These are phyloP conservation scores for Sphagnum tenellum DNA, from an alignment of 225 moss, liverwort and hornwort genomes.

Conservation along the genomic window DNA sequence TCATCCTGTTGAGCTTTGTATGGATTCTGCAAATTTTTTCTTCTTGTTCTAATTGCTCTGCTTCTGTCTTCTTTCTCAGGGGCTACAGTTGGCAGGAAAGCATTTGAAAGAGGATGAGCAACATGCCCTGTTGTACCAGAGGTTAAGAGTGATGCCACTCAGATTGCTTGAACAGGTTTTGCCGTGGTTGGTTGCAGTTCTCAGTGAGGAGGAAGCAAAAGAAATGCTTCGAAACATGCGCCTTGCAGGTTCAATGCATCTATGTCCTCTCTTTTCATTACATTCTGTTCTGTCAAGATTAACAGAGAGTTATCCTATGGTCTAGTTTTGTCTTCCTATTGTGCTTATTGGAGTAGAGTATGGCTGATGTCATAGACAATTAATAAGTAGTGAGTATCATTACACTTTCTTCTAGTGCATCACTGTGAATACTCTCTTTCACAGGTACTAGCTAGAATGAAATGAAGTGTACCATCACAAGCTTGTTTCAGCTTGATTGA, in stretches of 20 bases:
- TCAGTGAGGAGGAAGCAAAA: slow-evolving; percentile 87
- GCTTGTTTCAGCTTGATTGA: no score
- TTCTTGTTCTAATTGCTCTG: no score
- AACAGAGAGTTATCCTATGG: no score
- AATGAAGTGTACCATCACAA: no score
- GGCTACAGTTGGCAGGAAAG: slow-evolving; percentile 63
- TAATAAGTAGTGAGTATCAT: no score
- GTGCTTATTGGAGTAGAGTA: no score
- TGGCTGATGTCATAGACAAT: no score
- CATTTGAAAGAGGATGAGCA: slow-evolving; percentile 92
- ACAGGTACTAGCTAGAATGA: no score
- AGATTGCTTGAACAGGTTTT: slow-evolving; percentile 87
- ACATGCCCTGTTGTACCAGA: slow-evolving; percentile 80
- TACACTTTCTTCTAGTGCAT: no score
- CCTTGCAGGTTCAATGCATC: slow-evolving; percentile 56
- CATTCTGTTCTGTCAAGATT: no score
- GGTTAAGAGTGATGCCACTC: slow-evolving; percentile 91
- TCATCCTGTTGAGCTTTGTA: background rate
- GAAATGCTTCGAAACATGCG: slow-evolving; percentile 95
- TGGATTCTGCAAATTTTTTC: background rate
- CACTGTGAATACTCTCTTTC: no score
- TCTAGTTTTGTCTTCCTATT: no score
- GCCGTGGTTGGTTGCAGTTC: slow-evolving; percentile 83
- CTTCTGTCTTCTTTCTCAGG: slow-evolving; percentile 20
- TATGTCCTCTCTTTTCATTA: background rate